These are phyloP conservation scores for Lactuca saligna DNA, from an alignment of 129 eudicot genomes.

Conservation along the genomic window DNA sequence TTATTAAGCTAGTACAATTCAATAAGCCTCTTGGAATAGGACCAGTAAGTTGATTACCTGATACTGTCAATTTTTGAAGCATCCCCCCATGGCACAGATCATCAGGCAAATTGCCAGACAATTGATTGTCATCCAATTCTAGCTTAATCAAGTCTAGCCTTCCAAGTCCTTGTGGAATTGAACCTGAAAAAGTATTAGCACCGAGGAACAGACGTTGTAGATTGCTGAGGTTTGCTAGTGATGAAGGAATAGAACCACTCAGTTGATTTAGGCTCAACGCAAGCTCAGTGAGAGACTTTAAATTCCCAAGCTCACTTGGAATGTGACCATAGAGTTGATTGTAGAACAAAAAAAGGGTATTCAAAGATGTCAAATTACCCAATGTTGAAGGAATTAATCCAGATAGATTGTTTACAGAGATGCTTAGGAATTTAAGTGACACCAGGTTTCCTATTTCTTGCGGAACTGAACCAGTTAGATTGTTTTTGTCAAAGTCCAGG, in stretches of 20 bases:
- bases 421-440: too few relatives aligned
- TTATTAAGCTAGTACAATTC: slow-evolving; percentile 30
- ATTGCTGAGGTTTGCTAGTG: neutral
- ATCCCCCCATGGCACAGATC: slow-evolving; percentile 26
- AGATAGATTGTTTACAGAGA: too few relatives aligned
- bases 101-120: slow-evolving; percentile 33
- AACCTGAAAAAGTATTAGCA: slow-evolving; percentile 2
- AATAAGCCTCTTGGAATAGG: slow-evolving; percentile 24
- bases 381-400: neutral
- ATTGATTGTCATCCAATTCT: slow-evolving; percentile 2
- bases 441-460: too few relatives aligned
- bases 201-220: neutral
- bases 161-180: neutral
- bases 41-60: slow-evolving; percentile 7
- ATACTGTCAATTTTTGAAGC: slow-evolving; percentile 17
- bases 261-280: neutral
- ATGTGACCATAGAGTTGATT: neutral
- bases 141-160: neutral
- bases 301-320: neutral
- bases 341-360: neutral
- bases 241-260: neutral
- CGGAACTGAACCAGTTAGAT: too few relatives aligned
- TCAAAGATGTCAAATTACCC: neutral
- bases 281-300: neutral
- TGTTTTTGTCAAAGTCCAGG: too few relatives aligned